Conservation (phyloP, 2,329 filamentous ascomycete genomes). For the Apiospora marii region DNA sequence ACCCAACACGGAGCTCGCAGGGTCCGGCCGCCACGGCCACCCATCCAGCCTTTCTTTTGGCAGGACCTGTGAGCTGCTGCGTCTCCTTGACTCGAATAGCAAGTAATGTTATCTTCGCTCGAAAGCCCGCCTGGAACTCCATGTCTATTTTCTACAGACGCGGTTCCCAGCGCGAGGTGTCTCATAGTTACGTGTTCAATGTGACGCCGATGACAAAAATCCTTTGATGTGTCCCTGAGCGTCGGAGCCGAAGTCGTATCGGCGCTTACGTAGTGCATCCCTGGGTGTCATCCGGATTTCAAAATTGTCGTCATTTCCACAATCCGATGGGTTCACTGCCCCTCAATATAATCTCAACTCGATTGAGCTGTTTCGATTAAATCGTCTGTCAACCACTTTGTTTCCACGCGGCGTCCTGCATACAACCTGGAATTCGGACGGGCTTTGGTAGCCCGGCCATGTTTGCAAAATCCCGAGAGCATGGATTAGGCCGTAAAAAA, state of each 20-base stretch:
- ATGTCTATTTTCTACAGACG: not conserved
- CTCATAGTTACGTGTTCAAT: not conserved
- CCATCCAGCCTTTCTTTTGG: not conserved
- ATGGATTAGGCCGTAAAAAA: conserved; percentile 10
- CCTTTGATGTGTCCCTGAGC: not conserved
- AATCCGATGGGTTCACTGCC: not conserved
- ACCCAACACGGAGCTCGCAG: not conserved
- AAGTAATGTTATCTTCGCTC: not conserved
- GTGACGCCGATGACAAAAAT: not conserved
- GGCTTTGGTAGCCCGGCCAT: not conserved
- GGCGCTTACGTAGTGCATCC: not conserved
- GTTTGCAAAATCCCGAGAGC: conserved; percentile 12
- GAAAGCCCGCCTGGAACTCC: not conserved
- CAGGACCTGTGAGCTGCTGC: not conserved
- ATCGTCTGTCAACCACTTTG: not conserved
- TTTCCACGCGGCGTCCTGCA: not conserved
- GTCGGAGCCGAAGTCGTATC: not conserved
- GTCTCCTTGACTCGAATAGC: not conserved
- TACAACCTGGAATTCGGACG: not conserved
- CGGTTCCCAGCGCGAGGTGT: not conserved
- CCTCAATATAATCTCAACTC: not conserved
- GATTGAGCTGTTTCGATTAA: not conserved
- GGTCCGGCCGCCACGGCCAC: not conserved
- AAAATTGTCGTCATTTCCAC: conserved; percentile 11
- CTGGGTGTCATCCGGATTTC: not conserved